Evolutionary conservation across 2,329 filamentous ascomycete species (phyloP), one percentile per base, ranked within the genome.

Genomic region (Phoma herbarum): DNA sequence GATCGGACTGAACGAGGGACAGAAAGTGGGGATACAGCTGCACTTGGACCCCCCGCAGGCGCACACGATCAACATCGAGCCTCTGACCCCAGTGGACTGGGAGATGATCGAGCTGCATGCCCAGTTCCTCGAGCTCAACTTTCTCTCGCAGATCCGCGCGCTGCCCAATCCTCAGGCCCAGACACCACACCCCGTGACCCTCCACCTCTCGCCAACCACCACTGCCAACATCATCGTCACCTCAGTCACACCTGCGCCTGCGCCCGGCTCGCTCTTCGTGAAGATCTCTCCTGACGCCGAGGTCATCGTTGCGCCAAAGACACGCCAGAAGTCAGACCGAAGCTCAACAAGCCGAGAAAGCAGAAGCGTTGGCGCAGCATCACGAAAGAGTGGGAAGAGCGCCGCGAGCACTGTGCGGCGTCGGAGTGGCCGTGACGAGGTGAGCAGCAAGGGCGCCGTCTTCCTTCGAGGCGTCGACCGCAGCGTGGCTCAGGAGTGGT

Each of bases 31-130:
- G 39, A 78, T 90, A 47, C 77, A 82, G 33, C 84, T 99, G 63
- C 95, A 99, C 77, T 80, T 97, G 63, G 93, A 99, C 74, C 94
- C 94, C 47, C 93, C 93, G 2, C 81, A 95, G 64, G 92, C 93
- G 47, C 92, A 97, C 77, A 98, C 93, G 1, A 90, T 99, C 77
- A 93, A 97, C 74, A 98, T 99, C 68, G 96, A 99, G 76, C 95
- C 95, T 31, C 80, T 98, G 70, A 98, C 95, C 0, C 88, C 94
- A 1, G 92, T 96, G 58, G 95, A 99, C 75, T 99, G 95, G 95
- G 95, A 99, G 79, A 96, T 98, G 70, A 98, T 99, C 69, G 95
- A 99, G 78, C 83, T 99, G 2, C 95, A 99, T 80, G 95, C 95
- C 5, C 95, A 90, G 16, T 99, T 98, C 73, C 83, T 99, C 49